phyloP scores from a whole-genome alignment of 2,329 filamentous ascomycete species.

The Trichoderma citrinoviride region DNA sequence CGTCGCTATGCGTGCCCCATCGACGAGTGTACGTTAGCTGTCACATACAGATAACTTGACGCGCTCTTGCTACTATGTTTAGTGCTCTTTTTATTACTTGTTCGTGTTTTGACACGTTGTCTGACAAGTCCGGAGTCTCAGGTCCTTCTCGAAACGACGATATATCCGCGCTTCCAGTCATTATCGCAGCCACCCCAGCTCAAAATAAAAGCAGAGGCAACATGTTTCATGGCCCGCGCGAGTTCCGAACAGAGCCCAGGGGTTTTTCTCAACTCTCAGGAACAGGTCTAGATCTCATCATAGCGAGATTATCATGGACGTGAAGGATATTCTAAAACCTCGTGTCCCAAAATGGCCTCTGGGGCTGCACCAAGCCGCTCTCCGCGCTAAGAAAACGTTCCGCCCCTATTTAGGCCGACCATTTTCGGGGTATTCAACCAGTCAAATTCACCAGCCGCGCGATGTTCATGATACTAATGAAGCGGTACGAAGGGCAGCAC shows the following conservation, averaged over 20 bases:
- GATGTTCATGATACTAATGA: not conserved
- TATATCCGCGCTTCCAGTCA: not conserved
- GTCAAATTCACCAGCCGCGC: constrained; percentile 4
- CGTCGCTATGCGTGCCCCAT: not conserved
- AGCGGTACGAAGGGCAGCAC: not conserved
- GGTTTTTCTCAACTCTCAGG: constrained; percentile 2
- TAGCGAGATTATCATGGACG: constrained; percentile 18
- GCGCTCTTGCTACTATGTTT: not conserved
- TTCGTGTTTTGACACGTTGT: not conserved
- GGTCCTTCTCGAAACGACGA: constrained; percentile 5
- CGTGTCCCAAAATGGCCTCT: constrained; percentile 36
- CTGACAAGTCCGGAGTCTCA: not conserved
- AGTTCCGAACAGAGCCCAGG: not conserved
- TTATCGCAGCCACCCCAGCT: not conserved
- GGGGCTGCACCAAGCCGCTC: constrained; percentile 13
- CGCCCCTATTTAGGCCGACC: constrained; percentile 12
- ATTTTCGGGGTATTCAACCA: not conserved
- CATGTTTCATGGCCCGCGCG: constrained; percentile 19
- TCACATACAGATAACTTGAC: not conserved
- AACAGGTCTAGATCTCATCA: constrained; percentile 18
- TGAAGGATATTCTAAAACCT: constrained; percentile 26
- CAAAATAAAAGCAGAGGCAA: not conserved
- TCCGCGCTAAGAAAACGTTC: not conserved
- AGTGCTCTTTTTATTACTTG: not conserved
- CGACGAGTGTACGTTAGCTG: not conserved